phyloP scores from a whole-genome alignment of 2,329 filamentous ascomycete genomes.

The Moelleriella libera region DNA sequence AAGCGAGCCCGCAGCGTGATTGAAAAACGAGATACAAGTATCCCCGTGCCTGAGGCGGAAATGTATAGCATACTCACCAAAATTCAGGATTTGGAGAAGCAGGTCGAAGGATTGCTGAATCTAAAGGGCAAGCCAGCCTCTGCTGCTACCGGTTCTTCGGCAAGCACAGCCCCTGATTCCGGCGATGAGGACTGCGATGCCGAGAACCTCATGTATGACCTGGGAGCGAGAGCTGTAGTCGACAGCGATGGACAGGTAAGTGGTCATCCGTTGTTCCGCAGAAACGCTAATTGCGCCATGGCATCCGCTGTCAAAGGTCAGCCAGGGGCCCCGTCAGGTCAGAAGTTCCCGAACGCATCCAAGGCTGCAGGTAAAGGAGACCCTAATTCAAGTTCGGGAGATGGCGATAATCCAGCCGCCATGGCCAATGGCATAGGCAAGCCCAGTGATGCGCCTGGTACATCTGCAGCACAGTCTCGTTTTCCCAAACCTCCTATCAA shows the following conservation, averaged over 20 bases:
- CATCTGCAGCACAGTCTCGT: background rate
- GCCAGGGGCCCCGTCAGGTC: background rate
- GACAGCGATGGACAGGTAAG: slow-evolving; percentile 9
- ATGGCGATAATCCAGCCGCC: background rate
- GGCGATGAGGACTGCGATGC: slow-evolving; percentile 4
- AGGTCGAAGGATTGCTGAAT: slow-evolving; percentile 13
- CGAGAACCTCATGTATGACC: slow-evolving; percentile 6
- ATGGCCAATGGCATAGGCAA: background rate
- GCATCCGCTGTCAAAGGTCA: slow-evolving; percentile 5
- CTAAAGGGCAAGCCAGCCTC: background rate
- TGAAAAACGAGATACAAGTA: slow-evolving; percentile 9
- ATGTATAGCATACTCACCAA: slow-evolving; percentile 14
- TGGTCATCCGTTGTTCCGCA: slow-evolving; percentile 8
- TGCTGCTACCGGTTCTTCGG: background rate
- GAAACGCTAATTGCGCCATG: slow-evolving; percentile 13
- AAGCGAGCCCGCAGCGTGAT: slow-evolving; percentile 11
- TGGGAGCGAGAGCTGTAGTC: slow-evolving; percentile 5
- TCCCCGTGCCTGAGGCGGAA: slow-evolving; percentile 11
- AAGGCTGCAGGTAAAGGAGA: background rate
- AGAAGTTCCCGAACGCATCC: background rate
- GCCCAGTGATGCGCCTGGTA: background rate
- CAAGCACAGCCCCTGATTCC: background rate
- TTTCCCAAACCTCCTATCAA: slow-evolving; percentile 1
- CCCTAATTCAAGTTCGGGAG: too few species aligned
- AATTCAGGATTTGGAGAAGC: slow-evolving; percentile 12